Evolutionary conservation across 2,329 filamentous ascomycete genomes (phyloP).

Genomic region (Beauveria caledonica): DNA sequence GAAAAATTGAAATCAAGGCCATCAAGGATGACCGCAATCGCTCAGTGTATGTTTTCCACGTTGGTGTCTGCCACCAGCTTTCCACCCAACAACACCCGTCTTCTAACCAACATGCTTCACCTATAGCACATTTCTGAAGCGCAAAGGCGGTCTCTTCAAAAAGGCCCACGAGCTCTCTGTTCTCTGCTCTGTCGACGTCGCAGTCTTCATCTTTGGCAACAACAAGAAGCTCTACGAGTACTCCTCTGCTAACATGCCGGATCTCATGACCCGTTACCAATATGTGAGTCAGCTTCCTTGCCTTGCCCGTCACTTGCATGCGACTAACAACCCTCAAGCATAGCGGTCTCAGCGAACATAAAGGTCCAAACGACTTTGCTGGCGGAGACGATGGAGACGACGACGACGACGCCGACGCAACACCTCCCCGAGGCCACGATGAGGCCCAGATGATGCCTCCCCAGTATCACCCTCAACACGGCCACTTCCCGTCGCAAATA

Average conservation of each 20-base stretch:
- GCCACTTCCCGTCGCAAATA: slow-evolving; percentile 71
- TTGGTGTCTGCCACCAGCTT: not conserved
- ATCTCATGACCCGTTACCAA: slow-evolving; percentile 80
- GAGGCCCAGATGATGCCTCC: slow-evolving; percentile 58
- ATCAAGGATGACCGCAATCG: slow-evolving; percentile 98
- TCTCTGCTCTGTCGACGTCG: slow-evolving; percentile 95
- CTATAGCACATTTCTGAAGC: slow-evolving; percentile 87
- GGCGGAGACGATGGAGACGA: slow-evolving; percentile 82
- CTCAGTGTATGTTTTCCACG: slow-evolving; percentile 69
- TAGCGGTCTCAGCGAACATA: slow-evolving; percentile 89
- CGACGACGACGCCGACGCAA: slow-evolving; percentile 60
- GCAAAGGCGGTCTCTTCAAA: slow-evolving; percentile 98
- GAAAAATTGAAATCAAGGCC: slow-evolving; percentile 99
- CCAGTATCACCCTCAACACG: slow-evolving; percentile 58
- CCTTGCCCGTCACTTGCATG: slow-evolving; percentile 5
- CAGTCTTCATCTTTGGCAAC: slow-evolving; percentile 95
- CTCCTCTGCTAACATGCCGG: slow-evolving; percentile 86
- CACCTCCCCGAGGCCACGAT: slow-evolving; percentile 59
- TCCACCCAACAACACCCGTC: not conserved
- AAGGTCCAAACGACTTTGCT: slow-evolving; percentile 86
- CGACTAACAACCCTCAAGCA: slow-evolving; percentile 49
- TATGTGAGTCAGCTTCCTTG: slow-evolving; percentile 56
- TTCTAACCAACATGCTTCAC: slow-evolving; percentile 11
- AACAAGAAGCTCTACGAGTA: slow-evolving; percentile 99
- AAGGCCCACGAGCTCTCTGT: slow-evolving; percentile 98